Evolutionary conservation across 805 yeast species (phyloP).

Genomic region (Metschnikowia reukaufii): DNA sequence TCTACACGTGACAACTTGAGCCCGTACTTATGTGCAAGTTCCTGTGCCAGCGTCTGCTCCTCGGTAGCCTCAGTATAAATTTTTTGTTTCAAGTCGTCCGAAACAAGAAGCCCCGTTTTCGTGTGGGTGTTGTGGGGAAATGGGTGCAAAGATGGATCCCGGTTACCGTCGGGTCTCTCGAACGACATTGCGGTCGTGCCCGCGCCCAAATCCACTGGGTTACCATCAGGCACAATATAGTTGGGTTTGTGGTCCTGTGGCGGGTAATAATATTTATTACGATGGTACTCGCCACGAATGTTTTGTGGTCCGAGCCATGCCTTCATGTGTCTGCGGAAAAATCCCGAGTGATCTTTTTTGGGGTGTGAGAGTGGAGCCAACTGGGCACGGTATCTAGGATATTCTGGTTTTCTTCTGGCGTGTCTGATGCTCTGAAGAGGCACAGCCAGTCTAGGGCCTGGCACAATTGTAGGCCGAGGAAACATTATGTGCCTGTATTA

Average conservation of each 20-base stretch:
- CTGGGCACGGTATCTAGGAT: conserved; percentile 35
- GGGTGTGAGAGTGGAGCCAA: conserved; percentile 31
- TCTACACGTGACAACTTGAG: conserved; percentile 83
- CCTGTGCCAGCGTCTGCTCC: conserved; percentile 60
- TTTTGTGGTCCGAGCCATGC: conserved; percentile 82
- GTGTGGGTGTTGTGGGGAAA: conserved; percentile 77
- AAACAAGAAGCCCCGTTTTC: conserved; percentile 61
- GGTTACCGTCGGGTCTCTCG: conserved; percentile 13
- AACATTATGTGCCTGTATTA: conserved; percentile 12
- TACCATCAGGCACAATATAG: conserved; percentile 62
- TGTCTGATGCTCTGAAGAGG: conserved; percentile 19
- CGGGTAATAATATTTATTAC: conserved; percentile 72
- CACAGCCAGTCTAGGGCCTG: conserved; percentile 19
- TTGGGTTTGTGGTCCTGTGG: conserved; percentile 70
- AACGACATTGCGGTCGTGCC: conserved; percentile 25
- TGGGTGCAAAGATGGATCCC: conserved; percentile 56
- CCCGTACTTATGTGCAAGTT: conserved; percentile 75
- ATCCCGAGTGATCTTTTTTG: conserved; percentile 48
- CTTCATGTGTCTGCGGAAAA: conserved; percentile 62
- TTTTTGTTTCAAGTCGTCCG: conserved; percentile 56
- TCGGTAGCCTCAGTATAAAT: conserved; percentile 57
- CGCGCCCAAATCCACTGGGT: conserved; percentile 23
- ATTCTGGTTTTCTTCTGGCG: conserved; percentile 32
- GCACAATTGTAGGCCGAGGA: conserved; percentile 10
- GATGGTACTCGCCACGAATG: conserved; percentile 74